Evolutionary conservation across 2,329 filamentous ascomycete genomes (phyloP), one percentile per base, ranked within the genome.

Genomic region (Diaporthe sp.): DNA sequence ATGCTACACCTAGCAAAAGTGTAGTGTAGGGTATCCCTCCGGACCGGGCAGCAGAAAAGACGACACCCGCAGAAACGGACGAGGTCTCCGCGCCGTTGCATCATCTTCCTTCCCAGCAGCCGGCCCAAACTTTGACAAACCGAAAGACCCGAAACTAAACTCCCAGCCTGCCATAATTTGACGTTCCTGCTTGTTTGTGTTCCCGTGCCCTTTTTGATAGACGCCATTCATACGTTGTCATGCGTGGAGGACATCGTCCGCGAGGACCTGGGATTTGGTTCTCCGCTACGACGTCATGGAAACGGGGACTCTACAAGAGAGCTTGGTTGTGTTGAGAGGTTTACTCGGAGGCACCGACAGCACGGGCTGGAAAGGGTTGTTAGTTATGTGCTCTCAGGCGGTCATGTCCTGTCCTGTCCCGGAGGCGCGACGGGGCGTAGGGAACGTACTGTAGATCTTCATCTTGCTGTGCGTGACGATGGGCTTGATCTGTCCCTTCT

Each of bases 401-500:
- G 15, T 19, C 13, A 28, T 8, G 15, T 4, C 31, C 17, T 22
- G 31, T 22, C 4, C 9, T 31, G 46, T 17, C 25, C 13, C 31
- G 12, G 5, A 37, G 8, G 34, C 25, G 5, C 58, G 51, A 34
- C 31, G 17, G 9, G 17, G 57, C 46, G 28, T 19, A 17, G 13
- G n/a, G 15, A 78, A 85, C 90, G 78, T 91, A 92, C 90, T 99
- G 94, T 98, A 99, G 90, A 99, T 98, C 92, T 94, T 95, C 92
- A 98, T 93, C 91, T 96, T 97, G 90, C 93, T 96, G 92, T 99
- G 97, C 81, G 92, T 92, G 81, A 98, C 95, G 83, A 99, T 92
- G 89, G 97, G 96, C 93, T 97, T 98, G 91, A 99, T 99, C 88
- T 95, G 92, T 83, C 96, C 97, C 92, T 96, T 97, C 92, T 97